These are phyloP conservation scores for Suillus decipiens DNA, from an alignment of 768 basidiomycete species.

Conservation along the genomic window DNA sequence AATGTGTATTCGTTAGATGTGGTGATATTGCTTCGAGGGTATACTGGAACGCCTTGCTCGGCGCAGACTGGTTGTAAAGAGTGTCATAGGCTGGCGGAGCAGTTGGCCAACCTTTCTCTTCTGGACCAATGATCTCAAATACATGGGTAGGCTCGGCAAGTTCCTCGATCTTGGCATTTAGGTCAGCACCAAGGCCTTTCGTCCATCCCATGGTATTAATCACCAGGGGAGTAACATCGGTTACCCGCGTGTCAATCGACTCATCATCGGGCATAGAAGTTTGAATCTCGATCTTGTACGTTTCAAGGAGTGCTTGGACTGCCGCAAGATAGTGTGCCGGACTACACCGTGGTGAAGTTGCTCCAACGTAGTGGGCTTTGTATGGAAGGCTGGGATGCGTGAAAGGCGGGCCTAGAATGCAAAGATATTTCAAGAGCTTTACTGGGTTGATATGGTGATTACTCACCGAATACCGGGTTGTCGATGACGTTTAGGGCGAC, in stretches of 20 bases:
- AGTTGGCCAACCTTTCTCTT: conserved; percentile 26
- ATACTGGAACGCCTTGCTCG: conserved; percentile 1
- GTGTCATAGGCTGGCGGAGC: conserved; percentile 13
- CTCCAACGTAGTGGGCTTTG: conserved; percentile 80
- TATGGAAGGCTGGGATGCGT: conserved; percentile 76
- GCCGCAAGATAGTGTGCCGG: conserved; percentile 77
- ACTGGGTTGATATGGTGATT: background rate
- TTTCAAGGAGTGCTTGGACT: conserved; percentile 64
- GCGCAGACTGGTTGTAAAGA: conserved; percentile 8
- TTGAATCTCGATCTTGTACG: conserved; percentile 70
- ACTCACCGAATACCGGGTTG: conserved; percentile 66
- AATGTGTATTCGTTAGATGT: conserved; percentile 22
- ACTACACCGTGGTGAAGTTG: conserved; percentile 71
- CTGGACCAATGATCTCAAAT: conserved; percentile 24
- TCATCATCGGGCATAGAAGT: conserved; percentile 31
- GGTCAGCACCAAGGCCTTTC: conserved; percentile 88
- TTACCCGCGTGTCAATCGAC: conserved; percentile 40
- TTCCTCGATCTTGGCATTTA: conserved; percentile 70
- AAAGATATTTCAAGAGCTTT: conserved; percentile 1
- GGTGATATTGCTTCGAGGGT: conserved; percentile 49
- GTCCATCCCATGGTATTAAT: conserved; percentile 98
- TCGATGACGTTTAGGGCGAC: conserved; percentile 78
- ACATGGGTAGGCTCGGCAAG: conserved; percentile 51
- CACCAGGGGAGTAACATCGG: conserved; percentile 73
- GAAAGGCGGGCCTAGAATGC: conserved; percentile 76